Conservation (phyloP, 2,329 filamentous ascomycete species). For the Cadophora sp. region DNA sequence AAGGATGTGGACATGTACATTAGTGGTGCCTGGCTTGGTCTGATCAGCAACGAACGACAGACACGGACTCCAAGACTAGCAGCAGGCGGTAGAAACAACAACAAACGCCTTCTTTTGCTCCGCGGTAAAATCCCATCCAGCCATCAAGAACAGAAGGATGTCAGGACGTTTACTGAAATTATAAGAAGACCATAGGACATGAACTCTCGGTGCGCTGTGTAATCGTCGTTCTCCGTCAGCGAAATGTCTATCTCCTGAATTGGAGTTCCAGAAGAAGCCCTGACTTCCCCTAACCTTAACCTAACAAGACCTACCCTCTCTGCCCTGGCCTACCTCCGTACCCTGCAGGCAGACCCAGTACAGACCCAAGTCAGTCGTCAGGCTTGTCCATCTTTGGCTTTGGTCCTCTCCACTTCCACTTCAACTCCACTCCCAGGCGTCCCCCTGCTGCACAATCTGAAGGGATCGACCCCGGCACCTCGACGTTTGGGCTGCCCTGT, state of each 20-base stretch:
- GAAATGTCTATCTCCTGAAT: neutral
- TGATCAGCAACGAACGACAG: constrained; percentile 15
- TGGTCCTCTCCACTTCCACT: neutral
- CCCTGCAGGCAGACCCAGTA: neutral
- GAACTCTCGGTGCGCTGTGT: neutral
- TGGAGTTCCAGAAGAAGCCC: neutral
- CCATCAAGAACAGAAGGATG: neutral
- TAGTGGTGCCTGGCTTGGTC: neutral
- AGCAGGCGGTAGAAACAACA: constrained; percentile 12
- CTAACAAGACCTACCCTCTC: neutral
- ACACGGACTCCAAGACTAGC: constrained; percentile 5
- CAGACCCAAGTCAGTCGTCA: neutral
- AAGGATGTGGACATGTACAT: constrained; percentile 1
- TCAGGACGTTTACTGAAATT: neutral
- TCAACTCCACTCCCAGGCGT: neutral
- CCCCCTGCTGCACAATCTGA: neutral
- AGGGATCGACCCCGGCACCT: constrained; percentile 5
- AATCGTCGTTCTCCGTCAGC: neutral
- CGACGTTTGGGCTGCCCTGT: constrained; percentile 18
- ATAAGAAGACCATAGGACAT: neutral
- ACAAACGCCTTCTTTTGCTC: neutral
- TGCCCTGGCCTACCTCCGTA: neutral
- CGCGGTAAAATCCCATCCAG: no score
- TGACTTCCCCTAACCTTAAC: neutral
- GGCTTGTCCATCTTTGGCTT: neutral